phyloP scores from a whole-genome alignment of 495 filamentous ascomycete species.

The Lepraria neglecta region DNA sequence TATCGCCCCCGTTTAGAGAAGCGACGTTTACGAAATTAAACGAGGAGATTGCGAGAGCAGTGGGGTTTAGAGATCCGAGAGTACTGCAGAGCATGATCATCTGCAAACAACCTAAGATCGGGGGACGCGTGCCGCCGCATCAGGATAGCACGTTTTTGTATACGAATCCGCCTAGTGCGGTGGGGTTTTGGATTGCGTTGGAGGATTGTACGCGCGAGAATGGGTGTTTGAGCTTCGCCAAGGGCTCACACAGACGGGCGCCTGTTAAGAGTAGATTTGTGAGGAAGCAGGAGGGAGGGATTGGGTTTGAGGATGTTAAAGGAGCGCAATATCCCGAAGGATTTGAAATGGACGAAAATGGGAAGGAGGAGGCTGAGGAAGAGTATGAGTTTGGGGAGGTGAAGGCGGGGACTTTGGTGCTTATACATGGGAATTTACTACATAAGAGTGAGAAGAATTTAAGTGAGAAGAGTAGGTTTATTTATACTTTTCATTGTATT shows the following conservation, averaged over 20 bases:
- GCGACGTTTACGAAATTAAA: conserved; percentile 51
- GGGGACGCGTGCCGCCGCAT: conserved; percentile 78
- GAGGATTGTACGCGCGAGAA: conserved; percentile 83
- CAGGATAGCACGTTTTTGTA: conserved; percentile 92
- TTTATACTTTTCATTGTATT: conserved; percentile 97
- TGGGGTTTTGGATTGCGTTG: conserved; percentile 93
- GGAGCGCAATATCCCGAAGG: conserved; percentile 43
- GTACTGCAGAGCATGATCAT: conserved; percentile 95
- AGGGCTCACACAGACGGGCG: conserved; percentile 65
- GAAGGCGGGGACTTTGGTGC: conserved; percentile 78
- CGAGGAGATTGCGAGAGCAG: conserved; percentile 58
- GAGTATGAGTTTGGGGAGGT: conserved; percentile 69
- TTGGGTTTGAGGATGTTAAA: conserved; percentile 46
- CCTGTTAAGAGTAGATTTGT: conserved; percentile 68
- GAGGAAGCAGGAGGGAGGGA: conserved; percentile 48
- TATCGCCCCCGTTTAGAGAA: conserved; percentile 63
- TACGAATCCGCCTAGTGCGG: conserved; percentile 80
- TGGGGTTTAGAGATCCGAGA: conserved; percentile 69
- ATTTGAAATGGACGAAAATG: conserved; percentile 23
- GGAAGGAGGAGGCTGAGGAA: conserved; percentile 39
- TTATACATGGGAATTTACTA: conserved; percentile 94
- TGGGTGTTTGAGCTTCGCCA: conserved; percentile 78
- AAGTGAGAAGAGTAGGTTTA: conserved; percentile 78
- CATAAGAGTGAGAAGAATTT: conserved; percentile 93
- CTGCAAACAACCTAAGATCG: conserved; percentile 95